Percentiles rank a stretch among this genome's conserved stretches.
These are phyloP conservation scores for Venturia effusa DNA, from an alignment of 2,329 filamentous ascomycete genomes.

Conservation along the genomic window DNA sequence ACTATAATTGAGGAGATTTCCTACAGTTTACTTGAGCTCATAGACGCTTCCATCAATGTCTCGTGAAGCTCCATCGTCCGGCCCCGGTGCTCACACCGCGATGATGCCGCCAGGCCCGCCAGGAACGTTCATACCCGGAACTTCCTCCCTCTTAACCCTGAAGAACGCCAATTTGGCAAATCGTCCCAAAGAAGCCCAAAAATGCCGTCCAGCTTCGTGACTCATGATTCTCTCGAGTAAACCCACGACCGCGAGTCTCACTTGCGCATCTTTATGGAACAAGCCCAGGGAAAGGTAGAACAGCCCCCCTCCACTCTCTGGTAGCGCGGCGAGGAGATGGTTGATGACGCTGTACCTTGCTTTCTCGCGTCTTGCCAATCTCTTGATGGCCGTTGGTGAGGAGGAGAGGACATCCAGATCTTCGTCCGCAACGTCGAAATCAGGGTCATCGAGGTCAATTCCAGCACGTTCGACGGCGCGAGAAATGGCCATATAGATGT, in stretches of 20 bases:
- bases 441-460: slow-evolving; percentile 10
- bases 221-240: slow-evolving; percentile 71
- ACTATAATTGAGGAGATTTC: neutral
- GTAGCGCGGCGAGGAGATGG: slow-evolving; percentile 67
- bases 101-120: neutral
- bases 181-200: slow-evolving; percentile 75
- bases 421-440: neutral
- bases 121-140: neutral
- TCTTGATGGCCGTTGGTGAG: slow-evolving; percentile 22
- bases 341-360: slow-evolving; percentile 26
- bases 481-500: slow-evolving; percentile 74
- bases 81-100: neutral
- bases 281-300: slow-evolving; percentile 87
- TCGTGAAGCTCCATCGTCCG: neutral
- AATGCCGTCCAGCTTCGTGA: slow-evolving; percentile 86
- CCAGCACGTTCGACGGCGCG: slow-evolving; percentile 51
- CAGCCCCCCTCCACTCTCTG: slow-evolving; percentile 75
- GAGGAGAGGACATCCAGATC: slow-evolving; percentile 6
- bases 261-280: slow-evolving; percentile 78
- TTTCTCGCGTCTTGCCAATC: slow-evolving; percentile 16
- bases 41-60: neutral
- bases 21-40: neutral
- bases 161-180: slow-evolving; percentile 84
- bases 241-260: slow-evolving; percentile 65
- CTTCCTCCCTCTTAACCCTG: slow-evolving; percentile 58